Evolutionary conservation across 2,329 filamentous ascomycete species (phyloP).

Genomic region (Aurifilum marmelostoma): DNA sequence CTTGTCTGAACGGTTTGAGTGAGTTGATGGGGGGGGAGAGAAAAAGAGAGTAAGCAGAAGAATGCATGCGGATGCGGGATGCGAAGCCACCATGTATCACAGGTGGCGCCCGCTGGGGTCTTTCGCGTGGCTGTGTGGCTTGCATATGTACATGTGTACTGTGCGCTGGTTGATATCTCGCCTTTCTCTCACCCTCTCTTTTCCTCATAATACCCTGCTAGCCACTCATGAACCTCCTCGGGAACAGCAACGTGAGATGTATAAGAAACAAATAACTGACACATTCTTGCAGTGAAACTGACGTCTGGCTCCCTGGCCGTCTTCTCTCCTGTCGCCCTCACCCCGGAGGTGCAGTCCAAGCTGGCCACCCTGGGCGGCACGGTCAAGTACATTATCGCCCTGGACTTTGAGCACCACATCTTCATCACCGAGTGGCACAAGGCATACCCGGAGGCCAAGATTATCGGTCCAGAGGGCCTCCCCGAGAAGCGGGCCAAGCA

Average conservation of each 20-base stretch:
- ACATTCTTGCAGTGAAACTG: conserved; percentile 67
- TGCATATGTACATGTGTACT: not conserved
- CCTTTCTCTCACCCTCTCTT: not conserved
- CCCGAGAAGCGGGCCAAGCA: conserved; percentile 76
- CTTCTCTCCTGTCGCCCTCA: conserved; percentile 90
- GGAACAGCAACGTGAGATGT: not conserved
- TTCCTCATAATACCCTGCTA: not conserved
- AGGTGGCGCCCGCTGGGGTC: not conserved
- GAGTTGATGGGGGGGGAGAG: conserved; percentile 6
- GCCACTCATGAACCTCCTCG: too few relatives aligned
- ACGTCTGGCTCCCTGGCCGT: conserved; percentile 78
- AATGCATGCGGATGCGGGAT: not conserved
- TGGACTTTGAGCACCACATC: conserved; percentile 94
- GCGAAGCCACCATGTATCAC: too few relatives aligned
- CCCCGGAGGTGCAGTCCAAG: conserved; percentile 69
- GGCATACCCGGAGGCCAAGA: conserved; percentile 75
- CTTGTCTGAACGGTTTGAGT: not conserved
- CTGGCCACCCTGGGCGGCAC: conserved; percentile 67
- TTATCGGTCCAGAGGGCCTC: conserved; percentile 83
- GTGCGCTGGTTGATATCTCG: not conserved
- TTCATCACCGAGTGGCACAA: conserved; percentile 84
- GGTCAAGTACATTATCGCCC: conserved; percentile 83
- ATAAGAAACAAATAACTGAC: not conserved
- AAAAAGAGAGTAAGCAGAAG: not conserved
- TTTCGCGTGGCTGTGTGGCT: not conserved